phyloP scores from a whole-genome alignment of 1,284 basidiomycete genomes.

The Taiwanofungus camphoratus region DNA sequence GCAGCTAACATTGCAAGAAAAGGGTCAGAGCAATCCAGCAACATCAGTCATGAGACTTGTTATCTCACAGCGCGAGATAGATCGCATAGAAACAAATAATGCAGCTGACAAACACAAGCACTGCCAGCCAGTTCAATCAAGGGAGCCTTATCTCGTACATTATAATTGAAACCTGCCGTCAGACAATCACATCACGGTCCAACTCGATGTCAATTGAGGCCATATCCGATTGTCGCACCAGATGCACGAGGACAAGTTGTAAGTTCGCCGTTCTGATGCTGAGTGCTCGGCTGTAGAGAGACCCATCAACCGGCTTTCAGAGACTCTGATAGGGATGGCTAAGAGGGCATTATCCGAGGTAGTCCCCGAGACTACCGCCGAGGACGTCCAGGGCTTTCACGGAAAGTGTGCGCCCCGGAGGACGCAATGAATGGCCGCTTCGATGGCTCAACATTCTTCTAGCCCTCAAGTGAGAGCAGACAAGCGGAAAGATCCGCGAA shows the following conservation, averaged over 20 bases:
- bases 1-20: too few species aligned
- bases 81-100: too few species aligned
- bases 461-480: background rate
- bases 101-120: too few species aligned
- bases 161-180: too few species aligned
- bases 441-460: background rate
- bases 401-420: too few species aligned
- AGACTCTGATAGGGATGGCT: background rate
- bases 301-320: background rate
- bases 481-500: conserved; percentile 17
- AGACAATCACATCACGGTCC: too few species aligned
- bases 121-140: too few species aligned
- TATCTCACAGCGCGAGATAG: too few species aligned
- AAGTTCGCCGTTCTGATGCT: background rate
- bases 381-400: too few species aligned
- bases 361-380: background rate
- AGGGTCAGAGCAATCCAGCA: too few species aligned
- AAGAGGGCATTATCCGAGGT: background rate
- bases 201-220: background rate
- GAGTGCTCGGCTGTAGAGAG: background rate
- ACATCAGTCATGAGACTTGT: too few species aligned
- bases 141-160: too few species aligned
- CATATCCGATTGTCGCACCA: background rate
- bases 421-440: background rate
- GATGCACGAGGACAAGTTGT: background rate